phyloP scores from a whole-genome alignment of 1,284 basidiomycete species.

The Apiotrichum laibachii region DNA sequence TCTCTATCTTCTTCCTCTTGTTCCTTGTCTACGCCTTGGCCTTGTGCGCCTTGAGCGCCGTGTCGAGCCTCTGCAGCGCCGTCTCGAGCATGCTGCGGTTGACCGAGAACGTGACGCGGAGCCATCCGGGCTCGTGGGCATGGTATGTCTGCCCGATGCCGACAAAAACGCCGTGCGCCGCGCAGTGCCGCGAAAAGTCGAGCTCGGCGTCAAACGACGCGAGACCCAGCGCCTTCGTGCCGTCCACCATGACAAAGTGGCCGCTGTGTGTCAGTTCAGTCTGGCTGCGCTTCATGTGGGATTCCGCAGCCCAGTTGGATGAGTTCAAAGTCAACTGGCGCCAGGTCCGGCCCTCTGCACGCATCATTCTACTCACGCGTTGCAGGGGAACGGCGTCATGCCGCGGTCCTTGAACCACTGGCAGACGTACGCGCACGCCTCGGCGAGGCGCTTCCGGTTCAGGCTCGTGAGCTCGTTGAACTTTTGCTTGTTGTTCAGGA shows the following conservation, averaged over 20 bases:
- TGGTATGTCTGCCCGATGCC: conserved; percentile 18
- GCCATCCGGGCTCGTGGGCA: conserved; percentile 14
- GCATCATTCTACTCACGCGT: conserved; percentile 29
- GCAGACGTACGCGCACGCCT: conserved; percentile 35
- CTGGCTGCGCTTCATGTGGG: no score
- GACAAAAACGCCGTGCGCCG: conserved; percentile 2
- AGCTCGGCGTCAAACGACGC: conserved; percentile 16
- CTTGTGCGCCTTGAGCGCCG: not conserved
- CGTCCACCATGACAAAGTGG: conserved; percentile 23
- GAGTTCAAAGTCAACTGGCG: no score
- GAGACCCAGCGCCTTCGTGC: conserved; percentile 7
- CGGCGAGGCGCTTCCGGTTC: conserved; percentile 36
- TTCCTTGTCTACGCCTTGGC: no score
- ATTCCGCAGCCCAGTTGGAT: no score
- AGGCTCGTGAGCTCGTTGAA: conserved; percentile 33
- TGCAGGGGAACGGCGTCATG: conserved; percentile 37
- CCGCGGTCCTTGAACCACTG: conserved; percentile 43
- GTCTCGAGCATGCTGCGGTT: conserved; percentile 6
- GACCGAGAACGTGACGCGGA: conserved; percentile 20
- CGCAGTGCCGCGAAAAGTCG: conserved; percentile 6
- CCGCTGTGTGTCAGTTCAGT: conserved; percentile 6
- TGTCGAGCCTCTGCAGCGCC: conserved; percentile 4
- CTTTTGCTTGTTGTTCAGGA: conserved; percentile 32
- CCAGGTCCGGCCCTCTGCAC: not conserved
- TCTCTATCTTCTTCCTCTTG: no score